Evolutionary conservation across 495 filamentous ascomycete species (phyloP).

Genomic region (Annulohypoxylon moriforme): DNA sequence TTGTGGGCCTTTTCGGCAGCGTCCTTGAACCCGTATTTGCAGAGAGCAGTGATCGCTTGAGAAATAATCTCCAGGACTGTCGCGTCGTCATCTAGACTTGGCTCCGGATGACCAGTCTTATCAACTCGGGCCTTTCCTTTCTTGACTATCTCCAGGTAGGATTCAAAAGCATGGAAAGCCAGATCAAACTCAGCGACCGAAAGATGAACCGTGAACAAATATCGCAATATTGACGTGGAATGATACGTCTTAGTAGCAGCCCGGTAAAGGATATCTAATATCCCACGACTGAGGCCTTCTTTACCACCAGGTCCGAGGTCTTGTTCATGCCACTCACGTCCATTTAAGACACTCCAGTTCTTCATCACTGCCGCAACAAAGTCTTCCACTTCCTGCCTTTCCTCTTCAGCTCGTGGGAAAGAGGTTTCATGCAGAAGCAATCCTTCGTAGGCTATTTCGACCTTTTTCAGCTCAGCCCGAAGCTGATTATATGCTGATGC

Average conservation of each 20-base stretch:
- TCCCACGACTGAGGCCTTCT: constrained; percentile 72
- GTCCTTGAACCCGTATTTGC: constrained; percentile 77
- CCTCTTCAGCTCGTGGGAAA: constrained; percentile 85
- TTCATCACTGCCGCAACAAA: constrained; percentile 82
- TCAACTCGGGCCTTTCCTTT: constrained; percentile 82
- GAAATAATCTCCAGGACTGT: constrained; percentile 78
- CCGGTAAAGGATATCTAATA: constrained; percentile 86
- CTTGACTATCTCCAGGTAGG: constrained; percentile 86
- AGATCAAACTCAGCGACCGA: constrained; percentile 88
- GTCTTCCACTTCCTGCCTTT: constrained; percentile 77
- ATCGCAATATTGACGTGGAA: constrained; percentile 84
- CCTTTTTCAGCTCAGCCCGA: constrained; percentile 74
- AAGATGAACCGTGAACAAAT: constrained; percentile 89
- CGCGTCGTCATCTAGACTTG: constrained; percentile 79
- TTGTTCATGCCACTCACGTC: constrained; percentile 76
- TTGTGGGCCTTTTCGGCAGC: constrained; percentile 81
- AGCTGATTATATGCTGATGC: constrained; percentile 71
- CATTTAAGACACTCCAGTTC: constrained; percentile 87
- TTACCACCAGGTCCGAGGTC: constrained; percentile 84
- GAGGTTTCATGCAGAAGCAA: constrained; percentile 75
- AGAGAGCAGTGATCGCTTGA: constrained; percentile 82
- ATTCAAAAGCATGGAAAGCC: constrained; percentile 85
- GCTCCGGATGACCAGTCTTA: constrained; percentile 77
- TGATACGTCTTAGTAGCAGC: constrained; percentile 94
- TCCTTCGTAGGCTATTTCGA: constrained; percentile 79